Evolutionary conservation across 2,329 filamentous ascomycete genomes (phyloP).

Genomic region (Ciborinia camelliae): DNA sequence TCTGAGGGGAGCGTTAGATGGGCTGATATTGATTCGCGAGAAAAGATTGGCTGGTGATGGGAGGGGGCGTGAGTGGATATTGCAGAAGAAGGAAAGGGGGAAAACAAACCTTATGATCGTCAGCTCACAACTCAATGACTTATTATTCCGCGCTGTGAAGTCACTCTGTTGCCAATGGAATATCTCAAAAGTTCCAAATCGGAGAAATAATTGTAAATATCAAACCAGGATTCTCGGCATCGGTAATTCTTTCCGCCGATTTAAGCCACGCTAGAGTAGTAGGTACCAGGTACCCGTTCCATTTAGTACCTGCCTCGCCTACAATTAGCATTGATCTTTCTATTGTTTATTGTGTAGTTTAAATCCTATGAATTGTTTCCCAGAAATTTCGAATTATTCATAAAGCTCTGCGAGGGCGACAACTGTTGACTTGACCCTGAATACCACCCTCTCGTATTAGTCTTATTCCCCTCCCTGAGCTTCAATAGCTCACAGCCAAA

Average conservation of each 20-base stretch:
- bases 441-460: background rate
- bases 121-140: background rate
- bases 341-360: background rate
- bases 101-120: background rate
- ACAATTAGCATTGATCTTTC: background rate
- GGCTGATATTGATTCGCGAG: background rate
- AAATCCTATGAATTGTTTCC: background rate
- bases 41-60: background rate
- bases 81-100: too few relatives aligned
- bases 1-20: slow-evolving; percentile 1
- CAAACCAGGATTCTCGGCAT: slow-evolving; percentile 15
- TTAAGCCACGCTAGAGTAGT: background rate
- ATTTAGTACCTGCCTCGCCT: too few relatives aligned
- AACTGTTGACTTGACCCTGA: background rate
- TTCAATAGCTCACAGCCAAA: slow-evolving; percentile 11
- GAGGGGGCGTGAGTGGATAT: too few relatives aligned
- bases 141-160: background rate
- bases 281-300: too few relatives aligned
- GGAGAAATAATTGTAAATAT: slow-evolving; percentile 14
- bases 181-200: background rate
- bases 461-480: background rate
- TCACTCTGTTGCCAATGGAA: background rate
- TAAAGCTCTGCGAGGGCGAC: slow-evolving; percentile 5
- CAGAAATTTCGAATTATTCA: background rate
- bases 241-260: slow-evolving; percentile 12